phyloP scores from a whole-genome alignment of 1,139 yeast genomes.

The Fermentozyma sake region DNA sequence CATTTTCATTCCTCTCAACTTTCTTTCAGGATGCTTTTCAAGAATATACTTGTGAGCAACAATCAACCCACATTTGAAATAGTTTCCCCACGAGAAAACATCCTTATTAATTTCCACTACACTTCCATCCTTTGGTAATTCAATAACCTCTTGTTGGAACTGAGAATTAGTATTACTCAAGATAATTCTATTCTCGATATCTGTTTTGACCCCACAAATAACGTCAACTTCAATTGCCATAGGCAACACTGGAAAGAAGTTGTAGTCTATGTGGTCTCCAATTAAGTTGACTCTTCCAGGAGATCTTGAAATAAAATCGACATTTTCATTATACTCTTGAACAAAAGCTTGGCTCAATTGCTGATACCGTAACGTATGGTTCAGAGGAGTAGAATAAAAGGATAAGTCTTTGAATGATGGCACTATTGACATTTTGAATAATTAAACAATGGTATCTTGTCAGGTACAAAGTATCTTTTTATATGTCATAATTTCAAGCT shows the following conservation, averaged over 20 bases:
- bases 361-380: slow-evolving; percentile 24
- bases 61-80: slow-evolving; percentile 62
- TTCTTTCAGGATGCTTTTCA: slow-evolving; percentile 24
- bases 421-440: slow-evolving; percentile 10
- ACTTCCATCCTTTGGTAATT: slow-evolving; percentile 39
- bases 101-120: slow-evolving; percentile 45
- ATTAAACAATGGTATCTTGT: too few species aligned
- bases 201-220: slow-evolving; percentile 46
- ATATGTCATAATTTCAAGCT: too few species aligned
- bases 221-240: slow-evolving; percentile 71
- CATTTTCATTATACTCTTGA: slow-evolving; percentile 14
- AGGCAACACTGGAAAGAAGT: slow-evolving; percentile 66
- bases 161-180: slow-evolving; percentile 40
- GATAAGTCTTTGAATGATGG: slow-evolving; percentile 33
- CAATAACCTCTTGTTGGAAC: slow-evolving; percentile 26
- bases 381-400: slow-evolving; percentile 29
- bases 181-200: slow-evolving; percentile 25
- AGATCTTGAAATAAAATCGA: slow-evolving; percentile 52
- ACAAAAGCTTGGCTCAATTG: slow-evolving; percentile 17
- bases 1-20: slow-evolving; percentile 46
- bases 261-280: slow-evolving; percentile 75
- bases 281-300: slow-evolving; percentile 75
- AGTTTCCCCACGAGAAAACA: slow-evolving; percentile 58
- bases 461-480: too few species aligned
- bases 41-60: slow-evolving; percentile 54